phyloP scores from a whole-genome alignment of 805 yeast species.

The Candida caryicola region DNA sequence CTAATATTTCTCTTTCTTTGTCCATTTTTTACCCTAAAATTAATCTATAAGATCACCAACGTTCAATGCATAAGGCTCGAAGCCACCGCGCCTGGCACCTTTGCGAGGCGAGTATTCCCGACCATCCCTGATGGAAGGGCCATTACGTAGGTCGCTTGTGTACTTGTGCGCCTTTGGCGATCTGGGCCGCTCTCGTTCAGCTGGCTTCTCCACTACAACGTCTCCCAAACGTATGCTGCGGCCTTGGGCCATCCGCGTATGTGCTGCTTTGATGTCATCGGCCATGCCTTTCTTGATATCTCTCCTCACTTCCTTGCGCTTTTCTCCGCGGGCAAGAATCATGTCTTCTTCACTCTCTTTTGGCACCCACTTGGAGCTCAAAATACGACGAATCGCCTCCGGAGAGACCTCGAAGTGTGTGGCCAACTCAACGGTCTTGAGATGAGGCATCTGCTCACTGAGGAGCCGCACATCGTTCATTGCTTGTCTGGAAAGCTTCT shows the following conservation, averaged over 20 bases:
- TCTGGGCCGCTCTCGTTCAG: no score
- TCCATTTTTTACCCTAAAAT: no score
- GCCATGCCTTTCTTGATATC: constrained; percentile 9
- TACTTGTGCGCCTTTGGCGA: constrained; percentile 4
- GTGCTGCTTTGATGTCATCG: constrained; percentile 8
- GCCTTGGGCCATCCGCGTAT: constrained; percentile 8
- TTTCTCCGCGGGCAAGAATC: constrained; percentile 49
- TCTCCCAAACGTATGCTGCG: constrained; percentile 9
- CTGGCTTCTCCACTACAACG: no score
- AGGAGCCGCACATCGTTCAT: constrained; percentile 63
- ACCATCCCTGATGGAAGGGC: not conserved
- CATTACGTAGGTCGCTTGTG: not conserved
- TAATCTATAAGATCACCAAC: constrained; percentile 27
- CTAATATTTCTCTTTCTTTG: no score
- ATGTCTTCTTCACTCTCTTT: constrained; percentile 47
- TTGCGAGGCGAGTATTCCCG: constrained; percentile 12
- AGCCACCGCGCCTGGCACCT: constrained; percentile 2
- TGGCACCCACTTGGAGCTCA: constrained; percentile 77
- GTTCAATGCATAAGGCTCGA: constrained; percentile 20
- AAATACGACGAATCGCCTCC: constrained; percentile 75
- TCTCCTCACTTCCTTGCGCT: constrained; percentile 16
- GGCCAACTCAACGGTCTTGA: constrained; percentile 59
- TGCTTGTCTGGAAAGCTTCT: constrained; percentile 62
- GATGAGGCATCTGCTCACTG: constrained; percentile 56
- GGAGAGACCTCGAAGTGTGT: constrained; percentile 69